Conservation (phyloP, 306 rosid species). For the Psophocarpus tetragonolobus region DNA sequence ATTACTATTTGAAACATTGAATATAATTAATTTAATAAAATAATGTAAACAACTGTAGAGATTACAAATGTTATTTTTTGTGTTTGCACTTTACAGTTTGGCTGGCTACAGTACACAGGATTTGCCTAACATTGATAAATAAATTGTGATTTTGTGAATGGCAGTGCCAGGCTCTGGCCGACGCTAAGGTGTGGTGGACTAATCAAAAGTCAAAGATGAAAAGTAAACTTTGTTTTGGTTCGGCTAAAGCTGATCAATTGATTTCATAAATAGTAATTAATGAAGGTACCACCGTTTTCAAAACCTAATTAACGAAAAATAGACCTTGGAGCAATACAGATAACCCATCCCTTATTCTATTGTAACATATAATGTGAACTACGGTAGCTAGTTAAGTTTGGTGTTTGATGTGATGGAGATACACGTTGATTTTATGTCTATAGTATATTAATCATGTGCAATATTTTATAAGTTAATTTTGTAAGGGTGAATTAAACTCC, state of each 20-base stretch:
- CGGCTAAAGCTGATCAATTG: slow-evolving; percentile 4
- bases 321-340: not conserved
- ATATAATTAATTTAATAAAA: not conserved
- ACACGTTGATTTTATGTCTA: no score
- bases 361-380: no score
- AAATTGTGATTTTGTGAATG: not conserved
- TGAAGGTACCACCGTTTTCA: not conserved
- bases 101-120: not conserved
- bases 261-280: not conserved
- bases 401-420: no score
- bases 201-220: not conserved
- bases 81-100: not conserved
- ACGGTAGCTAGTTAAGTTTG: no score
- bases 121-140: not conserved
- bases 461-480: no score
- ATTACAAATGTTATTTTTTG: not conserved
- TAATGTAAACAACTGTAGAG: not conserved
- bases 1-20: not conserved
- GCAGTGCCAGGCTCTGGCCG: slow-evolving; percentile 8
- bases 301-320: not conserved
- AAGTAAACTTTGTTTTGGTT: not conserved
- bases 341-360: slow-evolving; percentile 19
- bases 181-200: not conserved
- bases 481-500: no score
- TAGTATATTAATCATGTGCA: no score